These are phyloP conservation scores for Dendrocalamus latiflorus DNA, from an alignment of 202 grass and related monocot species.

Conservation along the genomic window DNA sequence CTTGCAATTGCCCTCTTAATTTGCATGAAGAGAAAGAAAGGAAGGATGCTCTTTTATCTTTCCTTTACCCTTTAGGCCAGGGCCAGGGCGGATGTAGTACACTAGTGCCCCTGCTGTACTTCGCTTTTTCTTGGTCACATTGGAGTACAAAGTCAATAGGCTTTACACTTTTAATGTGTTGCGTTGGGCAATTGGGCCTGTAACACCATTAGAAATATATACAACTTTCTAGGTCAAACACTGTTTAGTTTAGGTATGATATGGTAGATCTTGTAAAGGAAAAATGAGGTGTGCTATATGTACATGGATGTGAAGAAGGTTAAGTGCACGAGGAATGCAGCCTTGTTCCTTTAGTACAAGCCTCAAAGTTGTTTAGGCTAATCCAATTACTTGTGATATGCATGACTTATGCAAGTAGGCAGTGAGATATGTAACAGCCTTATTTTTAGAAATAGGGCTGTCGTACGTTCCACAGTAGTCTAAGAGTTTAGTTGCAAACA, in stretches of 20 bases:
- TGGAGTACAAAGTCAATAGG: background rate
- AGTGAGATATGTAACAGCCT: too few species aligned
- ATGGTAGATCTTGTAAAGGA: background rate
- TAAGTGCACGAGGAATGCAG: background rate
- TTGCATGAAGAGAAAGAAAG: too few species aligned
- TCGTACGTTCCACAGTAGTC: too few species aligned
- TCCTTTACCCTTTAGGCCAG: background rate
- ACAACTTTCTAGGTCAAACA: constrained; percentile 17
- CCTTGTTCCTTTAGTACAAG: background rate
- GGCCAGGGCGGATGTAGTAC: background rate
- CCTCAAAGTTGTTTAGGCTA: background rate
- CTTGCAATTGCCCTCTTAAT: background rate
- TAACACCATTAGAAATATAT: constrained; percentile 11
- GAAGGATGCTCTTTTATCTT: too few species aligned
- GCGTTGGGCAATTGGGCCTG: background rate
- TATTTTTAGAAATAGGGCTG: too few species aligned
- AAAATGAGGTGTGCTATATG: background rate
- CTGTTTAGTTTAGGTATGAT: constrained; percentile 1
- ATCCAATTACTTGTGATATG: background rate
- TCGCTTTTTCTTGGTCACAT: background rate
- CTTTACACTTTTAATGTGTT: background rate
- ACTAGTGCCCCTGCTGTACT: background rate
- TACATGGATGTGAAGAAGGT: constrained; percentile 10
- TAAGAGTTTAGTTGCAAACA: too few species aligned
- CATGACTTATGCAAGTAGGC: too few species aligned